These are phyloP conservation scores for Chrysosporium keratinophilum DNA, from an alignment of 2,329 filamentous ascomycete genomes.

Conservation along the genomic window DNA sequence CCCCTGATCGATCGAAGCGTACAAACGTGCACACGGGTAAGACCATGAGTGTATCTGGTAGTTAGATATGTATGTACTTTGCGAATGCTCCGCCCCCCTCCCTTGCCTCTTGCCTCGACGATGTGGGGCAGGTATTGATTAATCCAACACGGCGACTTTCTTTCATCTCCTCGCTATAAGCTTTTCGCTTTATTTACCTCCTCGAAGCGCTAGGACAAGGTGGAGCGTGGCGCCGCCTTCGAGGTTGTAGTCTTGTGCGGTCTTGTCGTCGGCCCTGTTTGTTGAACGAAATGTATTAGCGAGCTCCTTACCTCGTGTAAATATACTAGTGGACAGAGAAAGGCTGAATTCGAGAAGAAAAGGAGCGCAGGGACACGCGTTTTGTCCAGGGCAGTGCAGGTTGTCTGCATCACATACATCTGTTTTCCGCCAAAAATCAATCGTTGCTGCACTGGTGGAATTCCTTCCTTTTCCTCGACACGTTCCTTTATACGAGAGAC, in stretches of 20 bases:
- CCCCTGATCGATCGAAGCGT: no score
- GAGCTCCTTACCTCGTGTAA: not conserved
- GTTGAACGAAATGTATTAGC: not conserved
- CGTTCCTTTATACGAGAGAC: slow-evolving; percentile 96
- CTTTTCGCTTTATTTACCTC: slow-evolving; percentile 27
- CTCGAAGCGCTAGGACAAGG: slow-evolving; percentile 85
- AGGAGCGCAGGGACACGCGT: no score
- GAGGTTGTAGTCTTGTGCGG: slow-evolving; percentile 78
- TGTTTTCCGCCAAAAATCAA: slow-evolving; percentile 96
- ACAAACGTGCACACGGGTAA: no score
- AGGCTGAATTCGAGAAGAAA: not conserved
- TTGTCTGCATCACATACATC: slow-evolving; percentile 53
- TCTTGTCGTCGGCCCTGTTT: slow-evolving; percentile 83
- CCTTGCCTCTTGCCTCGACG: no score
- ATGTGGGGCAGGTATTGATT: no score
- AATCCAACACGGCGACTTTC: no score
- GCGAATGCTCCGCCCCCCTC: no score
- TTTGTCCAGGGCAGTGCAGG: no score
- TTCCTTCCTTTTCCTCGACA: slow-evolving; percentile 98
- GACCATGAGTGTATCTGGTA: no score
- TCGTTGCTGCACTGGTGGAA: slow-evolving; percentile 91
- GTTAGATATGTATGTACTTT: no score
- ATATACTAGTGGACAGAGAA: no score
- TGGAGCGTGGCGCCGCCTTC: slow-evolving; percentile 89
- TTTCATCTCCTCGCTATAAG: not conserved